Percentiles rank a stretch among this genome's conserved stretches.
These are phyloP conservation scores for Trypanosoma melophagium DNA, from an alignment of 208 protist genomes.

Conservation along the genomic window DNA sequence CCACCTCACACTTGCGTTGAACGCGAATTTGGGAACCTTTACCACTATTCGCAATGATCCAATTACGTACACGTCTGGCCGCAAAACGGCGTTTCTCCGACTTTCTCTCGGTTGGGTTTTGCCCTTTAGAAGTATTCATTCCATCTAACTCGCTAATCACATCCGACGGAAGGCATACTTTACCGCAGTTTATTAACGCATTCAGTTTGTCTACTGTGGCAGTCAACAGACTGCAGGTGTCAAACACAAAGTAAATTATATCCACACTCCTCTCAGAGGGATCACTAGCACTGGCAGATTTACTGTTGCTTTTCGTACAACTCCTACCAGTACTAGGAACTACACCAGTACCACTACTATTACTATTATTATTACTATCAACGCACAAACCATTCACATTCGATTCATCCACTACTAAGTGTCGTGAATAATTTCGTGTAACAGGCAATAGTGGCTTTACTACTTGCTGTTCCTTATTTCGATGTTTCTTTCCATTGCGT, in stretches of 20 bases:
- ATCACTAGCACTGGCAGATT: too few species aligned
- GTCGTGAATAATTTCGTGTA: neutral
- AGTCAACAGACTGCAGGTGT: constrained; percentile 69
- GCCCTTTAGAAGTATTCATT: constrained; percentile 42
- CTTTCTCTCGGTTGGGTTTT: constrained; percentile 24
- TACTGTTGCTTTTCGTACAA: neutral
- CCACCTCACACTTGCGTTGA: constrained; percentile 67
- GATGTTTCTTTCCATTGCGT: neutral
- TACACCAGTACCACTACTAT: neutral
- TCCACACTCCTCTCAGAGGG: too few species aligned
- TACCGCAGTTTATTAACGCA: constrained; percentile 47
- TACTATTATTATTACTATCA: constrained; percentile 10
- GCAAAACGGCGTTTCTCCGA: constrained; percentile 22
- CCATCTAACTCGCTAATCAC: constrained; percentile 76
- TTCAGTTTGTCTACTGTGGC: constrained; percentile 48
- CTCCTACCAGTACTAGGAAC: neutral
- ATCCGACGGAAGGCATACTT: constrained; percentile 68
- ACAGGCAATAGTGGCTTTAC: neutral
- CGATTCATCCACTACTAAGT: too few species aligned
- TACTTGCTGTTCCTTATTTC: neutral
- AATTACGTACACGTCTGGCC: constrained; percentile 56
- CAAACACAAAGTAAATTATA: constrained; percentile 56
- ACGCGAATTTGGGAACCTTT: constrained; percentile 33
- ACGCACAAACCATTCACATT: too few species aligned
- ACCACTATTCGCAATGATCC: constrained; percentile 41